A percentile compares a stretch with the other conserved stretches of the same genome.
These are phyloP conservation scores for Geotrichum histeridarum DNA, from an alignment of 1,139 yeast species.

Conservation along the genomic window DNA sequence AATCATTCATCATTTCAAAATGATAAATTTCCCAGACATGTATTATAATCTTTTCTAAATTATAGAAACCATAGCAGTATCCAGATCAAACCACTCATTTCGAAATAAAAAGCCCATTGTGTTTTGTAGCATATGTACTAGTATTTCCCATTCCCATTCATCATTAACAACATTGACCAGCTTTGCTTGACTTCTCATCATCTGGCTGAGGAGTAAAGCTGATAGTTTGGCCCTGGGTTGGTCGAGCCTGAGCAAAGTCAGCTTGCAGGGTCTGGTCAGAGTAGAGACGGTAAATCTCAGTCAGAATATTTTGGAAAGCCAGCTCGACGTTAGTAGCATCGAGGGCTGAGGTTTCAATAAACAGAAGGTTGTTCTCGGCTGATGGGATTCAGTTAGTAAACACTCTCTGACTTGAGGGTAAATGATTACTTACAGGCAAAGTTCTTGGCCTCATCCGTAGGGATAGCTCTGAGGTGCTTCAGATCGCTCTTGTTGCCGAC, in stretches of 20 bases:
- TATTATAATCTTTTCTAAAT: too few relatives aligned
- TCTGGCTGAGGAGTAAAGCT: conserved; percentile 91
- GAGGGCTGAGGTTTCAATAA: conserved; percentile 96
- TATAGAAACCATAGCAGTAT: too few relatives aligned
- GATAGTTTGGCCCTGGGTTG: conserved; percentile 76
- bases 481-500: conserved; percentile 96
- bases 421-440: conserved; percentile 49
- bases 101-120: too few relatives aligned
- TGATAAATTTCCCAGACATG: too few relatives aligned
- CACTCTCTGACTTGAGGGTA: background rate
- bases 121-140: too few relatives aligned
- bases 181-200: conserved; percentile 64
- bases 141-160: too few relatives aligned
- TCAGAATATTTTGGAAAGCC: conserved; percentile 86
- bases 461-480: conserved; percentile 92
- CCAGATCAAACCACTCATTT: too few relatives aligned
- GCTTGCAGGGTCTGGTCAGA: conserved; percentile 42
- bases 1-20: too few relatives aligned
- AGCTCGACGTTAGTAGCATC: conserved; percentile 92
- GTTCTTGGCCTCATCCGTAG: conserved; percentile 94
- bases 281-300: conserved; percentile 89
- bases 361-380: conserved; percentile 80
- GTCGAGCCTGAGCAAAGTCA: conserved; percentile 47
- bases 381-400: background rate
- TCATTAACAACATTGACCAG: conserved; percentile 47